Conservation (phyloP, 331 rosid genomes). For the Pyrus hybrid region DNA sequence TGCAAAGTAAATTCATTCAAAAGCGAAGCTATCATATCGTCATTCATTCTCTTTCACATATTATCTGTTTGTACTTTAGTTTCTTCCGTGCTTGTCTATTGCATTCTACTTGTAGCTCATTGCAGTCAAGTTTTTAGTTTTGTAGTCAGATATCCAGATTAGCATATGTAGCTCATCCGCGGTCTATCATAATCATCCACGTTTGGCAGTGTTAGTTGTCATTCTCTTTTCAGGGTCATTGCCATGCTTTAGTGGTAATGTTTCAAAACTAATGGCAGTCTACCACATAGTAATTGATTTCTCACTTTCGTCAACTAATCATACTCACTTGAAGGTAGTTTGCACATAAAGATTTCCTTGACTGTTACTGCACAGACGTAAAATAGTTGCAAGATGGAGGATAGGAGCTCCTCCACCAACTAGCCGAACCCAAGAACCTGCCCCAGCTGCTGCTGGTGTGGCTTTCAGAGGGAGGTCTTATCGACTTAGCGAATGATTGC, state of each 20-base stretch:
- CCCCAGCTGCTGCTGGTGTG: conserved; percentile 38
- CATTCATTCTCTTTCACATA: not conserved
- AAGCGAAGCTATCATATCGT: not conserved
- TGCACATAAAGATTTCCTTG: conserved; percentile 32
- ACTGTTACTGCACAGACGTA: conserved; percentile 51
- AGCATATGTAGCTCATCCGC: not conserved
- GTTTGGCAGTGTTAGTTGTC: not conserved
- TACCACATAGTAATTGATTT: not conserved
- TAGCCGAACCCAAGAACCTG: conserved; percentile 39
- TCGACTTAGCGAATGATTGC: conserved; percentile 40
- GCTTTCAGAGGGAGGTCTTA: conserved; percentile 87
- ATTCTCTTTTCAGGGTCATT: not conserved
- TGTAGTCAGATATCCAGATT: not conserved
- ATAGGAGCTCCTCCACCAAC: conserved; percentile 60
- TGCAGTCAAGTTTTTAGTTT: not conserved
- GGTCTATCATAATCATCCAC: not conserved
- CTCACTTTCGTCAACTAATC: not conserved
- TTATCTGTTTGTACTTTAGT: not conserved
- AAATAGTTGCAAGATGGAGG: conserved; percentile 71
- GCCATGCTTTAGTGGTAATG: not conserved
- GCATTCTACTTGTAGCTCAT: not conserved
- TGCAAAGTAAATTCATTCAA: not conserved
- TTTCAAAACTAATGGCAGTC: too few species aligned
- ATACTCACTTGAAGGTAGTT: not conserved
- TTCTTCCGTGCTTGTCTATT: not conserved